Evolutionary conservation across 768 basidiomycete species (phyloP).

Genomic region (Pleurotus ostreatus): DNA sequence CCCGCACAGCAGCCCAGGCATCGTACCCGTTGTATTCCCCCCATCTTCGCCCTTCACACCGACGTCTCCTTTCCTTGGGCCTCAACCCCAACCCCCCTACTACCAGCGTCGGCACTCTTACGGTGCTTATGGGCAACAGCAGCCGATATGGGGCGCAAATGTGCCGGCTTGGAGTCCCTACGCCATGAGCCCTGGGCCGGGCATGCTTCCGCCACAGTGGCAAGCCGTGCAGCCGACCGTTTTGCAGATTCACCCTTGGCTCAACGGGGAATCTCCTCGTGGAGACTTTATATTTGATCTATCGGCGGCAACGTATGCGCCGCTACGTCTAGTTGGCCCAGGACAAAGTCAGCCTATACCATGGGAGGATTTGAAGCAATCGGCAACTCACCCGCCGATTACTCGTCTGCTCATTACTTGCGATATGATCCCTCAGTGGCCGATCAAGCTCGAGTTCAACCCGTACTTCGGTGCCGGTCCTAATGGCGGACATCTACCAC

Average conservation of each 20-base stretch:
- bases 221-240: constrained; percentile 11
- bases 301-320: constrained; percentile 40
- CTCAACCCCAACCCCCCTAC: constrained; percentile 14
- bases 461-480: constrained; percentile 13
- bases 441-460: constrained; percentile 46
- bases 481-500: constrained; percentile 13
- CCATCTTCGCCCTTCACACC: constrained; percentile 16
- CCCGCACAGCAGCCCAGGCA: constrained; percentile 14
- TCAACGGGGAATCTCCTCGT: constrained; percentile 47
- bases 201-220: constrained; percentile 18
- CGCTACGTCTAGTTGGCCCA: constrained; percentile 33
- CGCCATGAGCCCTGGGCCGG: neutral
- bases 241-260: constrained; percentile 41
- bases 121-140: neutral
- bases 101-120: constrained; percentile 12
- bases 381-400: constrained; percentile 54
- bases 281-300: constrained; percentile 55
- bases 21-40: constrained; percentile 11
- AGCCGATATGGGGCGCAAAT: neutral
- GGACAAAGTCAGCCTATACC: constrained; percentile 36
- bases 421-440: constrained; percentile 58
- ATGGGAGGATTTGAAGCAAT: constrained; percentile 41
- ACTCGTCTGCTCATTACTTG: constrained; percentile 53
- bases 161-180: constrained; percentile 20
- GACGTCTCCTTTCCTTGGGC: constrained; percentile 15